Evolutionary conservation across 352 stramenopile genomes (phyloP), one percentile per base, ranked within the genome.

Genomic region (Pythium folliculosum): DNA sequence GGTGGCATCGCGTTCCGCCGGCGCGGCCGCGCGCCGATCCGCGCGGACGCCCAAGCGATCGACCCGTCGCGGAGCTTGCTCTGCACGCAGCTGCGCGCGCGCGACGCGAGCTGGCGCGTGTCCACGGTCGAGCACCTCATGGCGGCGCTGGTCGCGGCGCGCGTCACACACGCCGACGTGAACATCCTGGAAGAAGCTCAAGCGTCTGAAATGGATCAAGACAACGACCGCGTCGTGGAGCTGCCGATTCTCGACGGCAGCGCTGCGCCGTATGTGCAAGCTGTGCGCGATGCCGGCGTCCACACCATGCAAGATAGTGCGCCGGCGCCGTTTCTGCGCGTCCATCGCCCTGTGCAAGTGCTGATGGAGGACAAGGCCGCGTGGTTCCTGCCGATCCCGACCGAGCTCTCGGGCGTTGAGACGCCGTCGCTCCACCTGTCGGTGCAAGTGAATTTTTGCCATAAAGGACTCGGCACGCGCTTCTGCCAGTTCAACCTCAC

Each of bases 101-200:
- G 9, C 0, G 37, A 65, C 6, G 47, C 65, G 56, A 60, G 73
- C 49, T 65, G 60, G 52, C 73, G 54, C 25, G 67, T 90, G 5
- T 80, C 75, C 0, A 93, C 84, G 12, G 43, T 78, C n/a, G 84
- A 93, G 61, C 84, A 93, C 45, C 44, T 93, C 12, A 84, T 93
- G 79, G 79, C 84, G 7, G 82, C 81, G 45, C 67, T 91, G 9
- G 73, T 78, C 23, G 81, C 78, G 8, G 63, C 73, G 17, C 66
- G 75, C 22, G 53, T 93, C 30, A 75, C 70, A 2, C 86, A 88
- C 58, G 76, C 71, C 14, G 70, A 73, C 35, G 65, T 93, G 0
- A 70, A 84, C 12, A 61, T 86, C n/a, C n/a, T n/a, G n/a, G n/a
- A n/a, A n/a, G n/a, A n/a, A n/a, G n/a, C n/a, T n/a, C n/a, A n/a